Conservation (phyloP, 805 yeast genomes). For the Yarrowia sp. region DNA sequence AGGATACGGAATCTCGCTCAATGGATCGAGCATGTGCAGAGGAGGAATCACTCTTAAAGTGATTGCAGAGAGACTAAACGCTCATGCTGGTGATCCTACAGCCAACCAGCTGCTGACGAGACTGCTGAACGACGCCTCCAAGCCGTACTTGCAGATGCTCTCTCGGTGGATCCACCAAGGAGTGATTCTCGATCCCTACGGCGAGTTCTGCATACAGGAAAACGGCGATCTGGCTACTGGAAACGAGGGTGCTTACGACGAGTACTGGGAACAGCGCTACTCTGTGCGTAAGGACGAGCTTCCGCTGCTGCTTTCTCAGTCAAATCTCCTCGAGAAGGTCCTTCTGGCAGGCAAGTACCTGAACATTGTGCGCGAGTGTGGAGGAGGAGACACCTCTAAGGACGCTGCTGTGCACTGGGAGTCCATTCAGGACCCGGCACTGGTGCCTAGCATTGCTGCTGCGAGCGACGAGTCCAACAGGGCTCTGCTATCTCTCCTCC, state of each 20-base stretch:
- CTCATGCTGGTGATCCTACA: conserved; percentile 62
- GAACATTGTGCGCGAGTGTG: conserved; percentile 66
- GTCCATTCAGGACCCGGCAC: conserved; percentile 45
- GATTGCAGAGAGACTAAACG: conserved; percentile 56
- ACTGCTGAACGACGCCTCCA: conserved; percentile 58
- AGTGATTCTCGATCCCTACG: conserved; percentile 67
- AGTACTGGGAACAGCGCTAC: conserved; percentile 53
- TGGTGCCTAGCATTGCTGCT: conserved; percentile 55
- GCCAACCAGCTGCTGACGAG: conserved; percentile 52
- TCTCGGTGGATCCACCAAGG: conserved; percentile 81
- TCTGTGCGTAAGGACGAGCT: conserved; percentile 72
- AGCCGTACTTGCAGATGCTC: conserved; percentile 63
- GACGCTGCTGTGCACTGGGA: conserved; percentile 38
- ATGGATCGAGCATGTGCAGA: conserved; percentile 41
- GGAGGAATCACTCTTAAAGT: conserved; percentile 74
- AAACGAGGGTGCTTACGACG: conserved; percentile 39
- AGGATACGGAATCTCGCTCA: conserved; percentile 21
- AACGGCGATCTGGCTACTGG: conserved; percentile 33
- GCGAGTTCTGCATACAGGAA: conserved; percentile 73
- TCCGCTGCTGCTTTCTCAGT: conserved; percentile 58
- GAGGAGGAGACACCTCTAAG: conserved; percentile 42
- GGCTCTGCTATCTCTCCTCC: conserved; percentile 54
- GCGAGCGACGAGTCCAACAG: conserved; percentile 69
- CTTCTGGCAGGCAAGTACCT: conserved; percentile 81
- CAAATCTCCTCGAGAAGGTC: conserved; percentile 58